Percentiles rank a stretch among this genome's conserved stretches.
Conservation (phyloP, 2,329 filamentous ascomycete species). For the Xylariaceae sp. region DNA sequence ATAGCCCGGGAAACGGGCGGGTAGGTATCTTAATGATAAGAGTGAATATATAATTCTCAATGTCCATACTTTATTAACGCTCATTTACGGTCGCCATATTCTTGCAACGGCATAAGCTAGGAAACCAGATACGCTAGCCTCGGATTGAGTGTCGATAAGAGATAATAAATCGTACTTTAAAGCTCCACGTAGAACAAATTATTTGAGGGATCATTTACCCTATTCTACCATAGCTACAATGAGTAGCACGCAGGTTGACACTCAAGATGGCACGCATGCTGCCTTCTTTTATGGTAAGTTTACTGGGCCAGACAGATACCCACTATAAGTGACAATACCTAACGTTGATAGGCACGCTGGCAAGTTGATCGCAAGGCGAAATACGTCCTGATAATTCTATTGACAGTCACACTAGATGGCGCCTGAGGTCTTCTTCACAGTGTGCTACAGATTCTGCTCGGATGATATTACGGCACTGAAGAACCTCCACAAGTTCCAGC, state of each 20-base stretch:
- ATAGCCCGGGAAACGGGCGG: too few relatives aligned
- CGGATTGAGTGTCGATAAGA: too few relatives aligned
- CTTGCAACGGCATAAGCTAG: too few relatives aligned
- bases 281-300: constrained; percentile 64
- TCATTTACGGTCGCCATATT: too few relatives aligned
- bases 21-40: too few relatives aligned
- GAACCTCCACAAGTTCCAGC: constrained; percentile 67
- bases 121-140: too few relatives aligned
- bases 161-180: too few relatives aligned
- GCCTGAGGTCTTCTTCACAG: constrained; percentile 83
- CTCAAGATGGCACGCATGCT: constrained; percentile 39
- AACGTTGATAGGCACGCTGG: constrained; percentile 48
- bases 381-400: constrained; percentile 2
- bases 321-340: constrained; percentile 9
- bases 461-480: constrained; percentile 49
- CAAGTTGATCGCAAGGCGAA: constrained; percentile 11
- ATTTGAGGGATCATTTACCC: too few relatives aligned
- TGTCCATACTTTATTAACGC: too few relatives aligned
- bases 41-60: too few relatives aligned
- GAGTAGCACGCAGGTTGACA: constrained; percentile 13
- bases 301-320: not conserved
- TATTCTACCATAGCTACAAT: too few relatives aligned
- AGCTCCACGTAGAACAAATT: too few relatives aligned
- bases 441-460: constrained; percentile 71
- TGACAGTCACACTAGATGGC: constrained; percentile 66